Evolutionary conservation across 192 early-diverging fungal species (phyloP), one percentile per base, ranked within the genome.

Genomic region (Coemansia guatemalensis): DNA sequence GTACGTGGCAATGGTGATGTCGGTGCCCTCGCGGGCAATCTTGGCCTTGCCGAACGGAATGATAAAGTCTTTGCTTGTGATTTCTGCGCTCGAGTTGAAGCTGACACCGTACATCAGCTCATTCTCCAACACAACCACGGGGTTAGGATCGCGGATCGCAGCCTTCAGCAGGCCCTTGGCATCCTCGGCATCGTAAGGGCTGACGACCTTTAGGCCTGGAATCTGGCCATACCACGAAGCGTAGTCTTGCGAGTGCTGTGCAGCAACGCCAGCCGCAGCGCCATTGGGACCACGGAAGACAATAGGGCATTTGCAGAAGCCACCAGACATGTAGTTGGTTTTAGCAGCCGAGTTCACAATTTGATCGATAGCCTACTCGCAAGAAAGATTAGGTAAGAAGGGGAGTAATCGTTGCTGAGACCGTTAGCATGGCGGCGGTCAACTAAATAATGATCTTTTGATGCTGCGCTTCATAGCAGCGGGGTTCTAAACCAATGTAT

Each of bases 281-380:
- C 97, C 97, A 85, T 99, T 99, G 60, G 97, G 97, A 12, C 97
- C 97, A 68, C 97, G 90, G 89, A 99, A 99, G 18, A 97, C 95
- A 72, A 97, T 96, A 27, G 97, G 96, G 74, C 93, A 93, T 51
- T 69, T 71, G 27, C 93, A 88, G 20, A 82, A 84, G 35, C 92
- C 95, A 52, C 93, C 96, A 47, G 94, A 92, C 96, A 99, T 99
- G 85, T 99, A 99, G 68, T 90, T 85, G 51, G 95, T 93, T 82
- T 99, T 99, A 67, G 93, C 97, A 53, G 92, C 97, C 67, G 97
- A 99, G 90, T 99, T 99, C 81, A 99, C 87, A 62, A 99, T 90
- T 74, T 99, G 97, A 76, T 99, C 97, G 71, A 99, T 97, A 53
- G 95, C 94, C 76, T 65, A 72, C 8, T 26, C 21, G 53, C 39